Evolutionary conservation across 768 basidiomycete genomes (phyloP).

Genomic region (Suillus subaureus): DNA sequence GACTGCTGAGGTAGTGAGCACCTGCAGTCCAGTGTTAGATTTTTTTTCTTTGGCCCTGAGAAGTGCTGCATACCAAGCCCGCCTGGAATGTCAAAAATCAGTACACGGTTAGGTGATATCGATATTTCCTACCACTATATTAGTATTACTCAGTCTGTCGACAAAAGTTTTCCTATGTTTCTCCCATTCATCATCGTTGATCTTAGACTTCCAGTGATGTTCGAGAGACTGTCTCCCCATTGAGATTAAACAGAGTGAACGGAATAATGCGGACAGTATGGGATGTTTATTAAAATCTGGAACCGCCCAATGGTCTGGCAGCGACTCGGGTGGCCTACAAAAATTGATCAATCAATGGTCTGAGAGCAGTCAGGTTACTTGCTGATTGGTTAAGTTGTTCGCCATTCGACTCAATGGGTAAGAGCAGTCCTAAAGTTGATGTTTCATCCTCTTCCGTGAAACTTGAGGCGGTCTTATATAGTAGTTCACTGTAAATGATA

Average conservation of each 20-base stretch:
- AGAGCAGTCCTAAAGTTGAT: no score
- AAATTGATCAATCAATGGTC: background rate
- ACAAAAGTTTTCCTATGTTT: background rate
- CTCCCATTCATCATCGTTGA: background rate
- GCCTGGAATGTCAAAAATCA: conserved; percentile 5
- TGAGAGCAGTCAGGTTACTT: background rate
- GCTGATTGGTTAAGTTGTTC: background rate
- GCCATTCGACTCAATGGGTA: background rate
- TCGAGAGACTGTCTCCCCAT: conserved; percentile 7
- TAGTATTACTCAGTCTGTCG: background rate
- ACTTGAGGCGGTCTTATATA: no score
- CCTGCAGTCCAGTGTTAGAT: background rate
- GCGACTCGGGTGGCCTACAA: background rate
- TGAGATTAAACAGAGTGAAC: conserved; percentile 3
- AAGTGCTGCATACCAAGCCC: background rate
- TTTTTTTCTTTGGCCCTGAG: background rate
- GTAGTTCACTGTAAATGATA: background rate
- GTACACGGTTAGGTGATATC: background rate
- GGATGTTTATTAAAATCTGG: background rate
- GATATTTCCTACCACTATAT: background rate
- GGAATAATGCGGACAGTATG: background rate
- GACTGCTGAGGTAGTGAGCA: conserved; percentile 5
- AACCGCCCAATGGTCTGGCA: background rate
- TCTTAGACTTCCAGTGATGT: conserved; percentile 3
- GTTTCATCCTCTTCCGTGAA: background rate